phyloP scores from a whole-genome alignment of 805 yeast genomes.

The Metahyphopichia silvanorum region DNA sequence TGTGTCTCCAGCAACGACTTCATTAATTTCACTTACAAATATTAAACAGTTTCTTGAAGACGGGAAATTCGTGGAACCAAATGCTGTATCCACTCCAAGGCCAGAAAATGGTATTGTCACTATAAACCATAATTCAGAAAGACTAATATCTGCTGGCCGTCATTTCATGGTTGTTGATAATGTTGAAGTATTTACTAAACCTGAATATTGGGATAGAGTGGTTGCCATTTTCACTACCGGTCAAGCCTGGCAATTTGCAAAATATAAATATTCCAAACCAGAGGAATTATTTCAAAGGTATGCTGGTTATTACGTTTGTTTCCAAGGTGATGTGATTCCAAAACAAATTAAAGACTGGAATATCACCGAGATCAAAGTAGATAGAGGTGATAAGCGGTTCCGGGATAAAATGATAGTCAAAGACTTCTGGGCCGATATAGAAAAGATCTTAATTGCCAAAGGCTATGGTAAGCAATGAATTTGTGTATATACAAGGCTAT shows the following conservation, averaged over 20 bases:
- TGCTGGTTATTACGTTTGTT: slow-evolving; percentile 77
- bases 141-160: slow-evolving; percentile 49
- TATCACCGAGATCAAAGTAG: slow-evolving; percentile 72
- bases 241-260: slow-evolving; percentile 93
- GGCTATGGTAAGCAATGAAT: slow-evolving; percentile 46
- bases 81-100: slow-evolving; percentile 30
- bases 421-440: slow-evolving; percentile 80
- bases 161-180: slow-evolving; percentile 82
- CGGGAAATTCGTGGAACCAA: slow-evolving; percentile 63
- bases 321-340: slow-evolving; percentile 78
- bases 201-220: slow-evolving; percentile 97
- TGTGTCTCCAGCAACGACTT: slow-evolving; percentile 44
- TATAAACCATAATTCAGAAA: slow-evolving; percentile 53
- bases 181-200: slow-evolving; percentile 77
- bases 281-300: slow-evolving; percentile 75
- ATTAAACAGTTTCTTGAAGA: slow-evolving; percentile 55
- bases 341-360: slow-evolving; percentile 81
- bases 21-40: slow-evolving; percentile 37
- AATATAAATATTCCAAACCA: slow-evolving; percentile 82
- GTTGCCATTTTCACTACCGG: slow-evolving; percentile 96
- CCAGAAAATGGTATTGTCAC: slow-evolving; percentile 42
- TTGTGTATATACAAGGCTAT: slow-evolving; percentile 1
- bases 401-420: slow-evolving; percentile 85
- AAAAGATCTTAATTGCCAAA: slow-evolving; percentile 62
- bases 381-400: slow-evolving; percentile 74